These are phyloP conservation scores for Thalassiosira hispida DNA, from an alignment of 352 stramenopile species.

Conservation along the genomic window DNA sequence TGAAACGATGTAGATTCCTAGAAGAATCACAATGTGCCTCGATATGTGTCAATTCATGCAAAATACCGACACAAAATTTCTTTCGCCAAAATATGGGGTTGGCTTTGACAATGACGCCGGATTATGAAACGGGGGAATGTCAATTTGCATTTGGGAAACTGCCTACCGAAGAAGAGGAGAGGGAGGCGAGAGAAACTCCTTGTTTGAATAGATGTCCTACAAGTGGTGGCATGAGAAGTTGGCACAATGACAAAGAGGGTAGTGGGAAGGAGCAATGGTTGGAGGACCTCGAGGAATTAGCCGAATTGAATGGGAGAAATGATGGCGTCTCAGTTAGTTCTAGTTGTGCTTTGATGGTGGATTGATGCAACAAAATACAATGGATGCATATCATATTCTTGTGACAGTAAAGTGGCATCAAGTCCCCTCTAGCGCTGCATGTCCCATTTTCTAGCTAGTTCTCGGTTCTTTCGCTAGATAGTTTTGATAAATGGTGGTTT, in stretches of 20 bases:
- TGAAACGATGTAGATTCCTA: conserved; percentile 88
- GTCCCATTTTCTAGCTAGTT: too few relatives aligned
- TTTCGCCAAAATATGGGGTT: conserved; percentile 88
- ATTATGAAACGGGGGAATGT: conserved; percentile 89
- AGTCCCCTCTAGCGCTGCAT: too few relatives aligned
- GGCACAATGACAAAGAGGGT: conserved; percentile 50
- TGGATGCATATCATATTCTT: too few relatives aligned
- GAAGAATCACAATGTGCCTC: conserved; percentile 86
- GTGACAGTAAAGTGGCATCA: too few relatives aligned
- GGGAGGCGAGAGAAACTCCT: conserved; percentile 69
- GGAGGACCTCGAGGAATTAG: conserved; percentile 37
- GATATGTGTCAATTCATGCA: conserved; percentile 89
- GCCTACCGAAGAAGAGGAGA: conserved; percentile 75
- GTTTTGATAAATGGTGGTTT: too few relatives aligned
- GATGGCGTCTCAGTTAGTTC: conserved; percentile 2
- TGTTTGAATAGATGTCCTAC: conserved; percentile 81
- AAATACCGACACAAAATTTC: conserved; percentile 87
- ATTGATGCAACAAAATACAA: conserved; percentile 16
- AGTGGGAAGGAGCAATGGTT: conserved; percentile 22
- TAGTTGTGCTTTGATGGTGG: conserved; percentile 43
- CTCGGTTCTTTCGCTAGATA: too few relatives aligned
- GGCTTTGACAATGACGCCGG: conserved; percentile 86
- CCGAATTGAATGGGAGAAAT: conserved; percentile 4
- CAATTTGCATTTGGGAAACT: conserved; percentile 83
- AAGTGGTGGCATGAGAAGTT: conserved; percentile 61